A percentile compares a stretch with the other conserved stretches of the same genome.
phyloP scores from a whole-genome alignment of 2,329 filamentous ascomycete species.

The Cladosporium halotolerans region DNA sequence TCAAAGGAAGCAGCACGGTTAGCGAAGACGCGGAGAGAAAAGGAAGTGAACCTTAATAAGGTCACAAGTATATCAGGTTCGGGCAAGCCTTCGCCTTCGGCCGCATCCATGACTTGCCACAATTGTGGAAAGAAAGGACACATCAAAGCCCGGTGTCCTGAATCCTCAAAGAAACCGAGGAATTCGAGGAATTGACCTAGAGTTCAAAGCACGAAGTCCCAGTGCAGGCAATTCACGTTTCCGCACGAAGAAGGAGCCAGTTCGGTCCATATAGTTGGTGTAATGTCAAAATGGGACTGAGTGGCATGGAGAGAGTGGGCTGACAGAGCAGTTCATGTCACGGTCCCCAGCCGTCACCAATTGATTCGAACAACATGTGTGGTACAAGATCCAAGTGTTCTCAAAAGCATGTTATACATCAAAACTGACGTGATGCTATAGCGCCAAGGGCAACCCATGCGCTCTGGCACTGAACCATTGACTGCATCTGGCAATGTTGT shows the following conservation, averaged over 20 bases:
- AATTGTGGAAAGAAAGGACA: conserved; percentile 59
- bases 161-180: conserved; percentile 10
- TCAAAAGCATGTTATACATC: no score
- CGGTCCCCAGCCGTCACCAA: not conserved
- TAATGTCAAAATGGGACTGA: no score
- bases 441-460: no score
- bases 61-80: conserved; percentile 47
- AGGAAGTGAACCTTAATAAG: conserved; percentile 61
- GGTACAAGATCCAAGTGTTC: no score
- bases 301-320: no score
- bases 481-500: conserved; percentile 31
- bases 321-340: no score
- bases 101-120: conserved; percentile 46
- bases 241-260: no score
- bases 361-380: no score
- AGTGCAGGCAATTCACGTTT: no score
- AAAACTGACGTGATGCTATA: no score
- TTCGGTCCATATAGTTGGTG: no score
- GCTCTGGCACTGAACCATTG: conserved; percentile 14
- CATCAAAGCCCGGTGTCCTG: conserved; percentile 51
- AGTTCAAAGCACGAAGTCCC: no score
- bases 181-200: not conserved
- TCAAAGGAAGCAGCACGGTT: conserved; percentile 46
- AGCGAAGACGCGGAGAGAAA: conserved; percentile 56
- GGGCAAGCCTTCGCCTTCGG: conserved; percentile 13